Evolutionary conservation across 768 basidiomycete species (phyloP).

Genomic region (Cystobasidium ongulense): DNA sequence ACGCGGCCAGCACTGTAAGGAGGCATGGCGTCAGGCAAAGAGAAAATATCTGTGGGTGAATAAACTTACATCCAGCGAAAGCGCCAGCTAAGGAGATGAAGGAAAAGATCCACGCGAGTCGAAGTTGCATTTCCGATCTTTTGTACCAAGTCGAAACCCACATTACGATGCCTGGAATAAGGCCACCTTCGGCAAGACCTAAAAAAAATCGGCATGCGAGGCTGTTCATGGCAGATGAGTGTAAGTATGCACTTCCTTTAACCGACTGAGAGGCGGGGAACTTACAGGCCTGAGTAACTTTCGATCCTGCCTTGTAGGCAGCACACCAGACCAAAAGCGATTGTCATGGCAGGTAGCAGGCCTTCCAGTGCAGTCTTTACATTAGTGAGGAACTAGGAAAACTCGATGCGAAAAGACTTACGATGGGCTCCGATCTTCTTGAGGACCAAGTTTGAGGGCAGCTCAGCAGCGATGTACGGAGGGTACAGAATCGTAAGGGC

Average conservation of each 20-base stretch:
- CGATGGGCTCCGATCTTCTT: constrained; percentile 7
- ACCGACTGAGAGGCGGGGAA: neutral
- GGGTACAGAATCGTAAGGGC: neutral
- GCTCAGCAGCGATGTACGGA: constrained; percentile 9
- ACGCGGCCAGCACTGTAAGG: neutral
- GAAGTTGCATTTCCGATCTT: neutral
- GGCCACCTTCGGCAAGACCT: constrained; percentile 4
- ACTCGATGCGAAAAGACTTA: neutral
- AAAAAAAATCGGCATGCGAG: constrained; percentile 9
- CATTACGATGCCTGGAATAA: neutral
- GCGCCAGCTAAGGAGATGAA: neutral
- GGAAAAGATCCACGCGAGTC: neutral
- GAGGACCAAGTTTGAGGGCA: neutral
- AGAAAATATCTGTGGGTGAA: neutral
- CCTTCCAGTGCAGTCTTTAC: neutral
- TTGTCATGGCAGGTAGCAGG: neutral
- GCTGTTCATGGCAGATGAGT: neutral
- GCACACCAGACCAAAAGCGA: neutral
- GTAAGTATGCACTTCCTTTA: neutral
- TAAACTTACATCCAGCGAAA: constrained; percentile 1
- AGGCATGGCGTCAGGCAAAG: neutral
- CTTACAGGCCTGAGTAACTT: constrained; percentile 4
- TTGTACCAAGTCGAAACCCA: constrained; percentile 1
- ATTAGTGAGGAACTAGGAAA: neutral
- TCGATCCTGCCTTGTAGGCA: neutral